These are phyloP conservation scores for Rhododendron williamsianum DNA, from an alignment of 148 eudicot genomes.

Conservation along the genomic window DNA sequence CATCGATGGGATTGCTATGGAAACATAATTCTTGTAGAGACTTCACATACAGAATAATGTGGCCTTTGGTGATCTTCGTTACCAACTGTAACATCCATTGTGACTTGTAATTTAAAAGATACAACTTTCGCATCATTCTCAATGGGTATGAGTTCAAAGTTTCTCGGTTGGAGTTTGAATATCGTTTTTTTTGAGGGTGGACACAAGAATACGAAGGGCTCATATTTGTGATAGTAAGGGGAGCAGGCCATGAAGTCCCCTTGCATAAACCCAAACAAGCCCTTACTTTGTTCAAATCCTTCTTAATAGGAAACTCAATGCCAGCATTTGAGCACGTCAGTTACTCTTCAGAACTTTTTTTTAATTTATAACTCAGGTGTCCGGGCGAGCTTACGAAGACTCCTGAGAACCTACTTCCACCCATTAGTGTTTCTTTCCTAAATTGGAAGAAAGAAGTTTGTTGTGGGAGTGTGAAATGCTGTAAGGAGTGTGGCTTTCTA, in stretches of 20 bases:
- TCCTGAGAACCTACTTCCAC: conserved; percentile 8
- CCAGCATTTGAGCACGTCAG: conserved; percentile 46
- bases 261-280: conserved; percentile 79
- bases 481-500: neutral
- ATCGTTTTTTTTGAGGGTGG: conserved; percentile 49
- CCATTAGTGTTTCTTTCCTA: neutral
- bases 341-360: conserved; percentile 19
- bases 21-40: no score
- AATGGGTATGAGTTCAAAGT: neutral
- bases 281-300: conserved; percentile 57
- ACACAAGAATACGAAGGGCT: conserved; percentile 81
- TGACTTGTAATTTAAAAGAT: no score
- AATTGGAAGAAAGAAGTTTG: conserved; percentile 1
- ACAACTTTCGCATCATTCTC: neutral
- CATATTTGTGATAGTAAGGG: conserved; percentile 87
- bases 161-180: neutral
- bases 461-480: no score
- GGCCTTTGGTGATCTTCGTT: no score
- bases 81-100: neutral
- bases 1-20: no score
- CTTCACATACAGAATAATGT: no score
- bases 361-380: no score
- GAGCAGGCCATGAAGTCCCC: conserved; percentile 99
- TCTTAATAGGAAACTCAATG: conserved; percentile 70
- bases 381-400: neutral